A percentile compares a stretch with the other conserved stretches of the same genome.
Conservation (phyloP, 495 filamentous ascomycete species). For the Daldinia loculata region DNA sequence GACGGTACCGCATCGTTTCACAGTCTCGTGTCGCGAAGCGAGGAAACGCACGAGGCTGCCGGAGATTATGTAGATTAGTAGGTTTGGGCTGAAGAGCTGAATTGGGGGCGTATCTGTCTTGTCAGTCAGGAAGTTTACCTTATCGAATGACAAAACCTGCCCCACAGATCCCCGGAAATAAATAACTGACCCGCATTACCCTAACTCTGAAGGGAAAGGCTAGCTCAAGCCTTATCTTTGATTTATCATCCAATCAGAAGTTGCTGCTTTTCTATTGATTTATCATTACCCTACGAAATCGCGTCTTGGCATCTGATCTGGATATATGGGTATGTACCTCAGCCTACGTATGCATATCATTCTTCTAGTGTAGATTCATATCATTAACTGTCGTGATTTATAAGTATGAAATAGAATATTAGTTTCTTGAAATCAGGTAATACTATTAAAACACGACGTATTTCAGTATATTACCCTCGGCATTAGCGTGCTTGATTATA, state of each 20-base stretch:
- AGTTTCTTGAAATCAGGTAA: background rate
- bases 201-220: conserved; percentile 19
- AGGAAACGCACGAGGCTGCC: conserved; percentile 29
- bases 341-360: background rate
- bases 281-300: conserved; percentile 42
- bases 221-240: conserved; percentile 34
- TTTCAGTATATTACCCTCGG: background rate
- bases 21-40: conserved; percentile 20
- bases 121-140: conserved; percentile 7
- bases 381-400: background rate
- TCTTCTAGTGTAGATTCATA: background rate
- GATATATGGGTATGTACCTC: background rate
- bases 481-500: background rate
- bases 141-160: conserved; percentile 22
- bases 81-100: conserved; percentile 20
- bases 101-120: conserved; percentile 8
- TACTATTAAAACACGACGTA: background rate
- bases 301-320: conserved; percentile 33
- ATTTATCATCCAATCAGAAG: conserved; percentile 24
- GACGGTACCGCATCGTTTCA: conserved; percentile 16
- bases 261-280: conserved; percentile 20
- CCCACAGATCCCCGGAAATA: conserved; percentile 35
- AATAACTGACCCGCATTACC: conserved; percentile 2
- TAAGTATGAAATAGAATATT: background rate
- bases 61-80: conserved; percentile 20